phyloP scores from a whole-genome alignment of 352 stramenopile species.

The Thraustochytrium sp. region DNA sequence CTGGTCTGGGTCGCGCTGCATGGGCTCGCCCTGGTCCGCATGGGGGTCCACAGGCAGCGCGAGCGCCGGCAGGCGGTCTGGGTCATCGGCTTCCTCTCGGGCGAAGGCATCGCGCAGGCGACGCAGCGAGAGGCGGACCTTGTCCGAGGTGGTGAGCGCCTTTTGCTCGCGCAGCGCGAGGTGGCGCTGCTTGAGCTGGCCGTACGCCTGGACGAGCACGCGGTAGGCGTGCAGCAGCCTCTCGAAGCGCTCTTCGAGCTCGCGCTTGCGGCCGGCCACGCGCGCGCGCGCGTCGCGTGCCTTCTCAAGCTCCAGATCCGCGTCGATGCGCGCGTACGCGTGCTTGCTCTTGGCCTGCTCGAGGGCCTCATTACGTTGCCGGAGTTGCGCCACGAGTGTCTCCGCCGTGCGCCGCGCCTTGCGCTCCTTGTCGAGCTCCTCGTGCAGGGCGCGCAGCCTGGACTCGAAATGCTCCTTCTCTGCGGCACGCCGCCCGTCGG shows the following conservation, averaged over 20 bases:
- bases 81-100: neutral
- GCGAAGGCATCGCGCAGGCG: constrained; percentile 8
- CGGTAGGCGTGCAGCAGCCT: neutral
- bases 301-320: neutral
- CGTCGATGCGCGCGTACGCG: neutral
- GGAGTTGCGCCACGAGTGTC: neutral
- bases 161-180: neutral
- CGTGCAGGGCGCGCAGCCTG: neutral
- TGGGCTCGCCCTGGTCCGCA: neutral
- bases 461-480: neutral
- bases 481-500: neutral
- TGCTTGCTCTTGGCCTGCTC: neutral
- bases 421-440: constrained; percentile 18
- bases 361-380: neutral
- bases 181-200: neutral
- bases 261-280: neutral
- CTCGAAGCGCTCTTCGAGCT: neutral
- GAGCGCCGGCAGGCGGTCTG: neutral
- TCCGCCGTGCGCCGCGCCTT: constrained; percentile 5
- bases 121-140: neutral
- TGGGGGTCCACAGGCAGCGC: neutral
- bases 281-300: neutral
- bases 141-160: neutral
- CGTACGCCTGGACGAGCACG: neutral
- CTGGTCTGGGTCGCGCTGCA: neutral